These are phyloP conservation scores for Lojkania enalia DNA, from an alignment of 2,329 filamentous ascomycete genomes.

Conservation along the genomic window DNA sequence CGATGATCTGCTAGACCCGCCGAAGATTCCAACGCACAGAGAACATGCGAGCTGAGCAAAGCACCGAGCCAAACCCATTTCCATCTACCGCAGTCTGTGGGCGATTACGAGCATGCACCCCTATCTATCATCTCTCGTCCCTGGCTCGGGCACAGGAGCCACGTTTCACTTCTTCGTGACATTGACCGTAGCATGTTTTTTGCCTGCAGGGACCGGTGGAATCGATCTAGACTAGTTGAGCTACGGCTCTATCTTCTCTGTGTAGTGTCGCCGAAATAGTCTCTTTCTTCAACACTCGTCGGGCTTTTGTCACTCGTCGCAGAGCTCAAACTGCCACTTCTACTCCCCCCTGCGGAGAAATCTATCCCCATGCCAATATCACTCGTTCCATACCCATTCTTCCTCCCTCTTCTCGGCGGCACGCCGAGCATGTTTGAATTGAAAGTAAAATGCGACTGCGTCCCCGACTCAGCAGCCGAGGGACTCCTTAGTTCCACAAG, in stretches of 20 bases:
- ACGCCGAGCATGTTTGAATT: constrained; percentile 34
- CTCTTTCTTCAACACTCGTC: constrained; percentile 9
- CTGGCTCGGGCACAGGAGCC: too few species aligned
- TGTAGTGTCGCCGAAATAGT: constrained; percentile 15
- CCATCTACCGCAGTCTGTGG: too few species aligned
- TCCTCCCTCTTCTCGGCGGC: constrained; percentile 29
- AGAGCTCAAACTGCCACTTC: constrained; percentile 11
- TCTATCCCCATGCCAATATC: constrained; percentile 16
- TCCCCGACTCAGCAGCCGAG: constrained; percentile 22
- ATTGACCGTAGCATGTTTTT: too few species aligned
- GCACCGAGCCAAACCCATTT: too few species aligned
- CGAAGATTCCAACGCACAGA: too few species aligned
- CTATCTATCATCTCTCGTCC: too few species aligned
- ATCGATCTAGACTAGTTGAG: too few species aligned
- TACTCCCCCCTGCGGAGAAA: constrained; percentile 6
- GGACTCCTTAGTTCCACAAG: constrained; percentile 45
- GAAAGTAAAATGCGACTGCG: constrained; percentile 37
- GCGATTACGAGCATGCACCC: too few species aligned
- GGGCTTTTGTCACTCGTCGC: constrained; percentile 14
- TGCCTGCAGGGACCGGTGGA: too few species aligned
- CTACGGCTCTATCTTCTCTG: neutral
- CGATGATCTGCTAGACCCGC: too few species aligned
- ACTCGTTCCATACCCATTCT: constrained; percentile 17
- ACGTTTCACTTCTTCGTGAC: too few species aligned
- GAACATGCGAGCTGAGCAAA: too few species aligned